Conservation (phyloP, 768 basidiomycete genomes). For the Leucogyrophana mollusca region DNA sequence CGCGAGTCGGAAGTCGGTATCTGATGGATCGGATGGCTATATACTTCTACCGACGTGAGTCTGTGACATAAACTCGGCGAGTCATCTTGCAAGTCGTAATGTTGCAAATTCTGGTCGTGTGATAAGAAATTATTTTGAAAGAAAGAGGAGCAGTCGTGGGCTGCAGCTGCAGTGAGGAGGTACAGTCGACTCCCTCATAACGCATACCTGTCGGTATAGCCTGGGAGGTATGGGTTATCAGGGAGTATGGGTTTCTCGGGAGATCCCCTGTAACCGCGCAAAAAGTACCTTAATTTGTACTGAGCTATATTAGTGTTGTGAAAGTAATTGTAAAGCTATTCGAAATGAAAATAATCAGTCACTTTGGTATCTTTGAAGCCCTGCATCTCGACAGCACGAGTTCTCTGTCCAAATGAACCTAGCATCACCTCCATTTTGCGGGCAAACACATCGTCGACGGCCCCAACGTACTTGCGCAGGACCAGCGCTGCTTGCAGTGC, state of each 20-base stretch:
- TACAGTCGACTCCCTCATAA: constrained; percentile 5
- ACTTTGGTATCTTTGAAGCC: background rate
- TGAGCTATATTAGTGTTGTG: background rate
- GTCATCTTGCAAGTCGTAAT: too few species aligned
- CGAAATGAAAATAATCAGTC: background rate
- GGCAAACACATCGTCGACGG: constrained; percentile 20
- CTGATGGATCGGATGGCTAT: too few species aligned
- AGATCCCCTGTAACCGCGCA: background rate
- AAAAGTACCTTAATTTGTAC: background rate
- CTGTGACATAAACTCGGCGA: too few species aligned
- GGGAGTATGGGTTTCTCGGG: constrained; percentile 2
- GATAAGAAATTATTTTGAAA: too few species aligned
- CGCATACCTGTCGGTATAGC: constrained; percentile 5
- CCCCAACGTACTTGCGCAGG: constrained; percentile 16
- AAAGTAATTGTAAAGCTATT: background rate
- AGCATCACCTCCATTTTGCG: constrained; percentile 21
- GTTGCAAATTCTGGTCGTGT: too few species aligned
- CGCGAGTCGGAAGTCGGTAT: too few species aligned
- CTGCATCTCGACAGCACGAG: constrained; percentile 9
- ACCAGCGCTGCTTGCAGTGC: constrained; percentile 20
- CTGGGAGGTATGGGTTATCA: constrained; percentile 2
- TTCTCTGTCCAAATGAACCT: constrained; percentile 19
- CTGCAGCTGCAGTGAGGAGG: too few species aligned
- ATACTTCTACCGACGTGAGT: too few species aligned
- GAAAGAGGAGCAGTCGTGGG: too few species aligned